Percentiles rank a stretch among this genome's conserved stretches.
Conservation (phyloP, 2,329 filamentous ascomycete genomes). For the Didymella glomerata region DNA sequence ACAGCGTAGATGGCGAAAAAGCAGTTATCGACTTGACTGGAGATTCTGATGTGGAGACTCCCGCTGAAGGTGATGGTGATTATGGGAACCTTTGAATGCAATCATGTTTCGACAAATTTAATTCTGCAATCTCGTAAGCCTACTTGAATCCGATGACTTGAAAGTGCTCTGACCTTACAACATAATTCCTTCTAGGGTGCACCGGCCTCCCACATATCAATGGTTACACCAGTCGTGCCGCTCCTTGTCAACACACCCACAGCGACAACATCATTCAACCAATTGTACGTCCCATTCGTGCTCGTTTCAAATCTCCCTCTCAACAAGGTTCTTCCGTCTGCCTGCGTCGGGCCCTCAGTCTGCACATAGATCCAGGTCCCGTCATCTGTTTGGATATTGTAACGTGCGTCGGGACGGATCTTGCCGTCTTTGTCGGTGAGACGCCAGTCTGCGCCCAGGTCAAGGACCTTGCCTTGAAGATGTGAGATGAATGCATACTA, state of each 20-base stretch:
- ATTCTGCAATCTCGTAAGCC: not conserved
- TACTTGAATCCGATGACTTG: not conserved
- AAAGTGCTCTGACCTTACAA: not conserved
- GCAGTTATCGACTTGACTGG: not conserved
- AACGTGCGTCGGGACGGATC: conserved; percentile 49
- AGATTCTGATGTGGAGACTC: not conserved
- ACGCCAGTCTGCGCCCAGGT: conserved; percentile 53
- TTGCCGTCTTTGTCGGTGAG: conserved; percentile 35
- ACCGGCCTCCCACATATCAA: conserved; percentile 42
- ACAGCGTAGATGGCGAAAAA: not conserved
- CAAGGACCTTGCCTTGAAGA: conserved; percentile 39
- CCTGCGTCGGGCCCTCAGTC: conserved; percentile 42
- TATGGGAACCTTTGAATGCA: not conserved
- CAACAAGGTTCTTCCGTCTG: conserved; percentile 42
- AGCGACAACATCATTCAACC: conserved; percentile 51
- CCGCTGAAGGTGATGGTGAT: too few species aligned
- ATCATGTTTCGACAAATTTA: not conserved
- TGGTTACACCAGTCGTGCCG: conserved; percentile 31
- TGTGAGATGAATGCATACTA: not conserved
- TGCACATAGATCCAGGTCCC: conserved; percentile 47
- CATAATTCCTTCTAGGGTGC: not conserved
- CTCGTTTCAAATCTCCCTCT: conserved; percentile 48
- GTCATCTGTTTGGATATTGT: conserved; percentile 50
- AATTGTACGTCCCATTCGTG: conserved; percentile 44
- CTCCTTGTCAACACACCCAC: conserved; percentile 35